Evolutionary conservation across 2,329 filamentous ascomycete genomes (phyloP), one percentile per base, ranked within the genome.

Genomic region (Fusarium algeriense): DNA sequence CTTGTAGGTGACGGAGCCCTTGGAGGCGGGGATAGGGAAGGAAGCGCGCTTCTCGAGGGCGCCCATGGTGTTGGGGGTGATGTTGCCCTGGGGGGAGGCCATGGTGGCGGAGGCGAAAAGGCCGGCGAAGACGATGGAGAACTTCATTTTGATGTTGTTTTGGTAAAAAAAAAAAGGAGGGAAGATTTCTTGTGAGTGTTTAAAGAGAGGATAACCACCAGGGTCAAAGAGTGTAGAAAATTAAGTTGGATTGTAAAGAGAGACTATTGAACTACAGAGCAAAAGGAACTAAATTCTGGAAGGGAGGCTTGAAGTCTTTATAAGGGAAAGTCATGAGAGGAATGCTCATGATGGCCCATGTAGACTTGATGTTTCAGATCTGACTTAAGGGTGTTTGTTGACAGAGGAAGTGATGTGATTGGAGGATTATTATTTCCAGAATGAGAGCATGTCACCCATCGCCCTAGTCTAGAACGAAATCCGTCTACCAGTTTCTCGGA

Each of bases 1-100:
- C 52, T 65, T 74, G 69, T 75, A 75, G 64, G 73, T 75, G 61
- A 75, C 73, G 64, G 73, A 71, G 5, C 73, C 73, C 71, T 71
- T 74, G 60, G 73, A 75, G 57, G 73, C 61, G 28, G 73, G 73
- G 52, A 75, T 69, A 28, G 73, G 73, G 67, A 75, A 75, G 15
- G 38, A 63, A 17, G 73, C 73, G 11, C 73, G 73, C 67, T 73
- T 70, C 64, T 75, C 73, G 53, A 75, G 71, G 44, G 67, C 73
- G 14, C 71, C 71, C 60, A 75, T 73, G 43, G 73, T 75, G 71
- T 75, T 75, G 60, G 73, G 73, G 52, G 73, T 75, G 44, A 74
- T 23, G 35, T 67, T 53, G 55, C 71, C 73, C 71, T 74, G 73
- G 43, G 73, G 73, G 7, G 64, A 48, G 67, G 73, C 73, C 35